phyloP scores from a whole-genome alignment of 208 protist genomes.

The Spongospora subterranea region DNA sequence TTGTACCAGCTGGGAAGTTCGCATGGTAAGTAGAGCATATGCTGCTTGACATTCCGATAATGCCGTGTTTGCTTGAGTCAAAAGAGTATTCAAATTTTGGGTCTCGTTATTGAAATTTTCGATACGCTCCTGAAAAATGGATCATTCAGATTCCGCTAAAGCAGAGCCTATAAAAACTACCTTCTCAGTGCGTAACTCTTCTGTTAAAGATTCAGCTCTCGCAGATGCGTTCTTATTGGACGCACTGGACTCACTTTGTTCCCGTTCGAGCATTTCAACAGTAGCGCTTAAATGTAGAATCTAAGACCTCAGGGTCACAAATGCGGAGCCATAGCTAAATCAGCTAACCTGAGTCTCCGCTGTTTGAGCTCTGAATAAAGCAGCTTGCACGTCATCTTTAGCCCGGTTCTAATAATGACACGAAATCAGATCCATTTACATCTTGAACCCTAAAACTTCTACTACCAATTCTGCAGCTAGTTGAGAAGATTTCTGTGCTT shows the following conservation, averaged over 20 bases:
- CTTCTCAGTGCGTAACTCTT: neutral
- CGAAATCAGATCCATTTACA: neutral
- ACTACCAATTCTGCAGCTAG: neutral
- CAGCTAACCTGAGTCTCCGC: neutral
- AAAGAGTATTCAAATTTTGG: neutral
- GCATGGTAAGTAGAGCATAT: neutral
- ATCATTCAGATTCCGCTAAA: neutral
- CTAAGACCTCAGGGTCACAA: neutral
- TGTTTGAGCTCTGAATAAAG: conserved; percentile 10
- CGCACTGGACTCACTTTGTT: neutral
- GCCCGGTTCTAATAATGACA: neutral
- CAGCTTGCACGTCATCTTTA: neutral
- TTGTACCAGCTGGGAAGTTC: neutral
- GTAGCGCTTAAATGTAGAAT: neutral
- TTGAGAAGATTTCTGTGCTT: neutral
- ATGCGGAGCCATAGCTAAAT: neutral
- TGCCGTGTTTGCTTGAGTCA: neutral
- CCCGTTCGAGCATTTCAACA: conserved; percentile 18
- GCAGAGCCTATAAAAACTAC: neutral
- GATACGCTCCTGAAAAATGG: neutral
- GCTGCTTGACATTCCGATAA: neutral
- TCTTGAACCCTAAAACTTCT: neutral
- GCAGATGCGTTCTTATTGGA: neutral
- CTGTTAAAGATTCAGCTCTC: neutral
- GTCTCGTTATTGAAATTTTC: neutral